phyloP scores from a whole-genome alignment of 192 early-diverging fungal species.

The Chytriomyces sp. region DNA sequence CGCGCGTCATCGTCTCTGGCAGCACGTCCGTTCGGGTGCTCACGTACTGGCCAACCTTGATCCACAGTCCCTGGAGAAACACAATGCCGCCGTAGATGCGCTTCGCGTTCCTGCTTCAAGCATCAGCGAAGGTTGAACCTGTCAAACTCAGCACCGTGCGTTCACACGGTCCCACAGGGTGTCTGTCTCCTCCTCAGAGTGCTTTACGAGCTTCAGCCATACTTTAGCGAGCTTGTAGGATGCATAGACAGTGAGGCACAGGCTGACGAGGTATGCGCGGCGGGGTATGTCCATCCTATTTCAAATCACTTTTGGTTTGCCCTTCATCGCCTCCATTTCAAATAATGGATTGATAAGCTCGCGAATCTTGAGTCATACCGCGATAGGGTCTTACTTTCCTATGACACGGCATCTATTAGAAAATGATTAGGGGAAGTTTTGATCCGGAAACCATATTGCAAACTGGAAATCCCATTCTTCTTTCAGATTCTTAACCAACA shows the following conservation, averaged over 20 bases:
- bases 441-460: too few species aligned
- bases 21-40: constrained; percentile 16
- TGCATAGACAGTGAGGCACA: constrained; percentile 7
- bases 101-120: constrained; percentile 11
- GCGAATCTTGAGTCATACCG: too few species aligned
- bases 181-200: background rate
- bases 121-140: background rate
- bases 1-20: background rate
- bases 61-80: constrained; percentile 35
- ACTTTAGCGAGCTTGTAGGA: constrained; percentile 13
- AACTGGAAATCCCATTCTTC: too few species aligned
- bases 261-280: constrained; percentile 9
- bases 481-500: too few species aligned
- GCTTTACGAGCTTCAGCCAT: background rate
- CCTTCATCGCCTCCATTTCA: background rate
- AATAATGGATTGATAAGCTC: too few species aligned
- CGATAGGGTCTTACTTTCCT: too few species aligned
- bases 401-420: too few species aligned
- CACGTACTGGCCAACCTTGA: constrained; percentile 30
- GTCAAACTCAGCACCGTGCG: background rate
- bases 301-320: background rate
- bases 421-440: too few species aligned
- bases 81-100: constrained; percentile 23
- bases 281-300: constrained; percentile 6
- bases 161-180: background rate